phyloP scores from a whole-genome alignment of 345 rosid species.

The Camelina hispida region DNA sequence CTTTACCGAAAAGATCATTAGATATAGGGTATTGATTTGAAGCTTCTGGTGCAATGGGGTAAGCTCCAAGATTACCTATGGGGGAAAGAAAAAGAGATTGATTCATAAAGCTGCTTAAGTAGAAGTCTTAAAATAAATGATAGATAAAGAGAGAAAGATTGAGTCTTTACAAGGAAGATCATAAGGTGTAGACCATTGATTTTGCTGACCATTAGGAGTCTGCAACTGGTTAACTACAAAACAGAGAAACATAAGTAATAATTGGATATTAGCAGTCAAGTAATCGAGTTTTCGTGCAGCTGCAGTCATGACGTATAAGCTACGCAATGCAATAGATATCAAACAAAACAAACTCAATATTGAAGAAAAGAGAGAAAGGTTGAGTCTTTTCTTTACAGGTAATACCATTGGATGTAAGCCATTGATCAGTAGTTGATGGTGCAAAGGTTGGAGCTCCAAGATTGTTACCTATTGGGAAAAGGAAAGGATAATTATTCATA shows the following conservation, averaged over 20 bases:
- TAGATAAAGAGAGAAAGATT: slow-evolving; percentile 3
- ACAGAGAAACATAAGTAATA: background rate
- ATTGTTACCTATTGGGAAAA: background rate
- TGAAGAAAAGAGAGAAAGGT: slow-evolving; percentile 3
- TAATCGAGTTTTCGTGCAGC: background rate
- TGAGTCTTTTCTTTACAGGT: background rate
- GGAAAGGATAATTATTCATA: background rate
- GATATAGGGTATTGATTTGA: background rate
- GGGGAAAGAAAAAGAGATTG: background rate
- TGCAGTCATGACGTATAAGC: no score
- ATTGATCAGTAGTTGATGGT: background rate
- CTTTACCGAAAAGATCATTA: background rate
- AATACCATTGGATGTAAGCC: background rate
- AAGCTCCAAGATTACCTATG: background rate
- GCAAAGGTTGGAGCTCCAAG: background rate
- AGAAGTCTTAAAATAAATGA: background rate
- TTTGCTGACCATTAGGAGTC: background rate
- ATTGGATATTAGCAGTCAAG: no score
- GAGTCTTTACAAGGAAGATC: slow-evolving; percentile 1
- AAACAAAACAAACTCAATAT: no score
- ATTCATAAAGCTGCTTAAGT: background rate
- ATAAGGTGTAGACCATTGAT: background rate
- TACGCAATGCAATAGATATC: no score
- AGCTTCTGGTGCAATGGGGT: background rate
- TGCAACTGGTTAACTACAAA: background rate